phyloP scores from a whole-genome alignment of 2,329 filamentous ascomycete genomes.

The Fusarium sublunatum region DNA sequence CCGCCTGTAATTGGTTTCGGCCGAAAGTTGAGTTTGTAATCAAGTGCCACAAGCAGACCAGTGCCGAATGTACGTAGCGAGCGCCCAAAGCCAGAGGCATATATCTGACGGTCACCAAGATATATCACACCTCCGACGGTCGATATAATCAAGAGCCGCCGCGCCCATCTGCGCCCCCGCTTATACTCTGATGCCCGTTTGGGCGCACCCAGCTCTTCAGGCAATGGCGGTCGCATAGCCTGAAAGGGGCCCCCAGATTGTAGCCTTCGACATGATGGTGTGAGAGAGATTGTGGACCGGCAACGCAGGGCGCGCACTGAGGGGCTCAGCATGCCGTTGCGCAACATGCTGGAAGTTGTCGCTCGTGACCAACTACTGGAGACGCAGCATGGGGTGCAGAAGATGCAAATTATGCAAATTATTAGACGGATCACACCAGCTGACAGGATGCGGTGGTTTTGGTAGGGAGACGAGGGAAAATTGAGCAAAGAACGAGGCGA shows the following conservation, averaged over 20 bases:
- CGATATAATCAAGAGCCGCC: slow-evolving; percentile 74
- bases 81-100: slow-evolving; percentile 81
- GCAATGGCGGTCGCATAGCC: slow-evolving; percentile 79
- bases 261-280: slow-evolving; percentile 40
- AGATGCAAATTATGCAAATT: background rate
- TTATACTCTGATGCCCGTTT: slow-evolving; percentile 76
- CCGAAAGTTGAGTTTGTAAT: slow-evolving; percentile 98
- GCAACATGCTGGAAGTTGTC: slow-evolving; percentile 46
- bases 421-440: background rate
- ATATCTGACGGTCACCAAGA: slow-evolving; percentile 76
- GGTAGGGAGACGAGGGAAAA: too few species aligned
- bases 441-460: background rate
- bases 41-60: slow-evolving; percentile 82
- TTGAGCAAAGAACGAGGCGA: slow-evolving; percentile 3
- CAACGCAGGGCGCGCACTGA: slow-evolving; percentile 43
- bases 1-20: slow-evolving; percentile 79
- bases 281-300: slow-evolving; percentile 64
- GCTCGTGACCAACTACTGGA: slow-evolving; percentile 14
- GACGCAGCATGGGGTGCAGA: slow-evolving; percentile 23
- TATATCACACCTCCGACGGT: slow-evolving; percentile 71
- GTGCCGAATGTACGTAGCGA: slow-evolving; percentile 84
- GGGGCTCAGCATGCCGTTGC: slow-evolving; percentile 44
- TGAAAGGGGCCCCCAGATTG: slow-evolving; percentile 62
- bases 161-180: slow-evolving; percentile 78
- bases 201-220: slow-evolving; percentile 80